Percentiles rank a stretch among this genome's conserved stretches.
Conservation (phyloP, 805 yeast species). For the Yarrowia keelungensis region DNA sequence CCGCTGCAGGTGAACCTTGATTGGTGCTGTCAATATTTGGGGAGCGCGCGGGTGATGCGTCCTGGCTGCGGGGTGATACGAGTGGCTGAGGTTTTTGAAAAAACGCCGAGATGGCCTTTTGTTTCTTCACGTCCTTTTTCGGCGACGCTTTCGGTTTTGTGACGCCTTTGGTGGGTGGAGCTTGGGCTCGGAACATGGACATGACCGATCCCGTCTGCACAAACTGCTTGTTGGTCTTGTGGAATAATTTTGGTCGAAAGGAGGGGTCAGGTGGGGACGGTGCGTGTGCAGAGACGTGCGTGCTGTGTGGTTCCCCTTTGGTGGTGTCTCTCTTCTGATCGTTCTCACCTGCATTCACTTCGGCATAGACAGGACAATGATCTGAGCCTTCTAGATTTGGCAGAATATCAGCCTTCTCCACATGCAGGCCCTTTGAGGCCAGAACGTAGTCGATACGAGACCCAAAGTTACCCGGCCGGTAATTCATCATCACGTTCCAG, state of each 20-base stretch:
- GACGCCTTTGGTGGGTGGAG: conserved; percentile 10
- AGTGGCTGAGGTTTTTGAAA: conserved; percentile 3
- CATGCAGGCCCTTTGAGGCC: conserved; percentile 53
- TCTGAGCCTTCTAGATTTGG: conserved; percentile 83
- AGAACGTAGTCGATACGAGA: conserved; percentile 85
- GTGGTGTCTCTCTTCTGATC: too few species aligned
- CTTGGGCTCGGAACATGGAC: conserved; percentile 16
- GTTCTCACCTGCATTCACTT: conserved; percentile 50
- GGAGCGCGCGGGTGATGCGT: neutral
- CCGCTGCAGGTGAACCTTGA: neutral
- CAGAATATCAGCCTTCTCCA: conserved; percentile 63
- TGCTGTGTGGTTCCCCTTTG: too few species aligned
- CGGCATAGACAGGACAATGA: conserved; percentile 90
- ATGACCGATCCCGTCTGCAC: conserved; percentile 6
- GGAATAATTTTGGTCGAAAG: conserved; percentile 14
- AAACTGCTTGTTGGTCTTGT: conserved; percentile 1
- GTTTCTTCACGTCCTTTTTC: conserved; percentile 3
- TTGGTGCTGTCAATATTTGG: conserved; percentile 24
- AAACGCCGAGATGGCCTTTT: conserved; percentile 19
- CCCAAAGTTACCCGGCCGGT: conserved; percentile 84
- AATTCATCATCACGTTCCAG: conserved; percentile 83
- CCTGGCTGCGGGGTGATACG: neutral
- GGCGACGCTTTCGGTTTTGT: conserved; percentile 6
- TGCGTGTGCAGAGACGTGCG: too few species aligned
- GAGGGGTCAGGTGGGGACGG: neutral